Conservation (phyloP, 1,284 basidiomycete species). For the Nidula niveotomentosa region DNA sequence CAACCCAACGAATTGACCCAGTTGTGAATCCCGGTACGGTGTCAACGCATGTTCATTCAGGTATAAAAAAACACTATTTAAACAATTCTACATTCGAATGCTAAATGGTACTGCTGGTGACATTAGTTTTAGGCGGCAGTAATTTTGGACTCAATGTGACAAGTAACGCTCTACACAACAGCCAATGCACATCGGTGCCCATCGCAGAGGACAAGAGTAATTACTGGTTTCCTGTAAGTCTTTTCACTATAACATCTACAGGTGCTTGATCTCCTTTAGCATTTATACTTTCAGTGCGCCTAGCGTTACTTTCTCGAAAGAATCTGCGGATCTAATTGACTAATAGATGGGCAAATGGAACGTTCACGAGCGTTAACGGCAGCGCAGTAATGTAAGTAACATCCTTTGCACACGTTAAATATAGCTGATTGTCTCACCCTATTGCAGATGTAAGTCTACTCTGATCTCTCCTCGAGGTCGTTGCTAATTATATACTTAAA, state of each 20-base stretch:
- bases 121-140: constrained; percentile 29
- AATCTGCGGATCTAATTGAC: not conserved
- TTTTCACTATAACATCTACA: not conserved
- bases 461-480: not conserved
- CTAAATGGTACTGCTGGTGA: not conserved
- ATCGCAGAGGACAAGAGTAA: constrained; percentile 32
- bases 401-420: not conserved
- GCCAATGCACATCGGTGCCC: constrained; percentile 33
- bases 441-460: not conserved
- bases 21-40: constrained; percentile 27
- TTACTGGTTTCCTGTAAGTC: constrained; percentile 34
- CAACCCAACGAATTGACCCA: constrained; percentile 32
- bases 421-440: not conserved
- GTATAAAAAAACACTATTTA: not conserved
- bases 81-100: not conserved
- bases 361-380: constrained; percentile 27
- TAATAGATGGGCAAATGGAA: constrained; percentile 28
- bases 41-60: constrained; percentile 29
- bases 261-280: constrained; percentile 8
- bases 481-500: not conserved
- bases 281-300: constrained; percentile 29
- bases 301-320: not conserved
- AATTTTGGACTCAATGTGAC: constrained; percentile 27
- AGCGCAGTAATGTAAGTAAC: constrained; percentile 28
- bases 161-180: constrained; percentile 27